Evolutionary conservation across 2,329 filamentous ascomycete species (phyloP), one percentile per base, ranked within the genome.

Genomic region (Nemania sp.): DNA sequence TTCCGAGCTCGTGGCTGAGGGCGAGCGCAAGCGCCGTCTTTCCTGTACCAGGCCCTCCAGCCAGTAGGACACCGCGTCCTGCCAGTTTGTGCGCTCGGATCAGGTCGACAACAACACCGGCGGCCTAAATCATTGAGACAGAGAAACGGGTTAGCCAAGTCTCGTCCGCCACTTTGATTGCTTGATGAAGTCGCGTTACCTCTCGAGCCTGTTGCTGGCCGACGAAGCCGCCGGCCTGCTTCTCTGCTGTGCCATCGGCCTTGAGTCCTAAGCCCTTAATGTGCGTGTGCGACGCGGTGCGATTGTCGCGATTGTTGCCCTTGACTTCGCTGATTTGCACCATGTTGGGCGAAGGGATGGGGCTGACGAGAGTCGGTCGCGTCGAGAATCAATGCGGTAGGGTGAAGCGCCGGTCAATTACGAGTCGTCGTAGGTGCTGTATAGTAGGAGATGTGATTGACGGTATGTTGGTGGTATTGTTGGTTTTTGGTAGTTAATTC

Each of bases 61-160:
- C 93, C 48, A 99, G 84, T 64, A 99, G 75, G 47, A 99, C 91
- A 56, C 93, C 94, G 65, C 94, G 86, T 46, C 94, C 94, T 7
- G 93, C 90, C 93, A 99, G 97, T 77, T 96, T 97, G 79, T 96
- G 96, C 56, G 90, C 87, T 71, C 89, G 89, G 72, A 99, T 96
- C 61, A 99, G 81, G 71, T 97, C 94, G 68, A 97, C 94, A 34
- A 99, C 90, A 36, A 99, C 86, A 71, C 94, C 94, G 70, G 90
- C 95, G 70, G 94, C 94, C 91, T 91, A 51, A 39, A 15, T 3
- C 22, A 46, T 14, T 14, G 33, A 15, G 33, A 20, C 33, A 47
- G 47, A 55, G 30, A 28, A 19, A 37, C 11, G 56, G 30, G 59
- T 61, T 54, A 66, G 60, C 55, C 50, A 28, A 47, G 51, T 30